Base-by-base conservation (phyloP, 2,329 filamentous ascomycete species). In the Dendrostoma leiphaemia region DNA sequence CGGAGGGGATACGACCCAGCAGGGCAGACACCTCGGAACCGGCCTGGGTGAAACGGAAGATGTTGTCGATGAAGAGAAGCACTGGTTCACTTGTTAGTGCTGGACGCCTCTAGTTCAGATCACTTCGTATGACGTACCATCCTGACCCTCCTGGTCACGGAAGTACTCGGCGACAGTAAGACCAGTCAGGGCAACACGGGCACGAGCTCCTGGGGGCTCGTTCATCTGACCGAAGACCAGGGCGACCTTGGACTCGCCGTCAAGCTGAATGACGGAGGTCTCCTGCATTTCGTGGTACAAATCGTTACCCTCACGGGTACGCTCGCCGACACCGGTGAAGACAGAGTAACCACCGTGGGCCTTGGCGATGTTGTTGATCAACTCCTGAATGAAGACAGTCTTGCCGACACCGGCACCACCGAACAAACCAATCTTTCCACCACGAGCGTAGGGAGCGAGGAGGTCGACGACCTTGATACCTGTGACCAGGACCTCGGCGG, bases 201-300 rank as follows among this genome's bases (percentile, higher is more conserved):
- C 94, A 91, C 94, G 94, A 73, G 94, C 94, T 85, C 94, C 94
- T 63, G 94, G 94, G 75, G 94, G 94, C 84, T 99, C 94, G 86
- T 99, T 99, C 94, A 99, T 99, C 85, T 99, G 94, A 85, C 94
- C 94, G 82, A 99, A 99, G 67, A 99, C 94, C 67, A 99, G 83
- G 63, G 94, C 91, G 82, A 97, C 94, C 89, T 99, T 99, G 77
- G 94, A 97, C 71, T 97, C 93, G 78, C 94, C 94, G 64, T 99
- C 94, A 65, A 99, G 91, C 79, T 99, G 87, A 79, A 99, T 99
- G 85, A 99, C 94, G 73, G 90, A 91, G 67, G 94, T 99, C 83
- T 99, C 93, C 84, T 97, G 94, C 94, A 99, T 99, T 86, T 99
- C 94, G 82, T 99, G 93, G 89, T 99, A 99, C 84, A 99, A 79